phyloP scores from a whole-genome alignment of 108 stramenopile genomes.

The Fragilaria crotonensis region DNA sequence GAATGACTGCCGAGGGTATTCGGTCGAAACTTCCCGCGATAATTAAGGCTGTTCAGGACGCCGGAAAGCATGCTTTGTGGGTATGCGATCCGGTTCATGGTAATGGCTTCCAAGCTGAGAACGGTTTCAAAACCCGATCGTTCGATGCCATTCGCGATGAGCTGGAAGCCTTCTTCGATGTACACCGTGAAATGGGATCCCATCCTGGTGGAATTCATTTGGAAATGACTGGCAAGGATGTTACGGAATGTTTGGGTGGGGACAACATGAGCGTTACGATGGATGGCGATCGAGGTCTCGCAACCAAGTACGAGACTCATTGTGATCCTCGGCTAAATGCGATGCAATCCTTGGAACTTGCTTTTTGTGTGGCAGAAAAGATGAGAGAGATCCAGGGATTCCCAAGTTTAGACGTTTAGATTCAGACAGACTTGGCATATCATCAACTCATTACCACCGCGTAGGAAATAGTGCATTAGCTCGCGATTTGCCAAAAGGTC shows the following conservation, averaged over 20 bases:
- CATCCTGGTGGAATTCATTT: slow-evolving; percentile 97
- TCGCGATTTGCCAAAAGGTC: too few species aligned
- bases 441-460: too few species aligned
- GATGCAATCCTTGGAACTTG: slow-evolving; percentile 95
- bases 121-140: slow-evolving; percentile 93
- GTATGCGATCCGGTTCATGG: slow-evolving; percentile 96
- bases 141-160: slow-evolving; percentile 93
- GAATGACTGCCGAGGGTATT: slow-evolving; percentile 95
- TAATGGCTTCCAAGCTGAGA: slow-evolving; percentile 93
- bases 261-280: slow-evolving; percentile 73
- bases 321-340: slow-evolving; percentile 99
- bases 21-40: slow-evolving; percentile 90
- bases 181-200: slow-evolving; percentile 96
- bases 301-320: slow-evolving; percentile 80
- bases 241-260: slow-evolving; percentile 98
- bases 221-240: slow-evolving; percentile 97
- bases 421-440: too few species aligned
- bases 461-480: too few species aligned
- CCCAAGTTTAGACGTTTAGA: slow-evolving; percentile 57
- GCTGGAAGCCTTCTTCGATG: slow-evolving; percentile 96
- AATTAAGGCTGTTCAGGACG: slow-evolving; percentile 94
- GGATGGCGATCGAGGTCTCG: too few species aligned
- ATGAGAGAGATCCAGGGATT: slow-evolving; percentile 84
- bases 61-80: slow-evolving; percentile 93
- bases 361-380: slow-evolving; percentile 93